These are phyloP conservation scores for Iris pallida DNA, from an alignment of 116 monocot genomes.

Conservation along the genomic window DNA sequence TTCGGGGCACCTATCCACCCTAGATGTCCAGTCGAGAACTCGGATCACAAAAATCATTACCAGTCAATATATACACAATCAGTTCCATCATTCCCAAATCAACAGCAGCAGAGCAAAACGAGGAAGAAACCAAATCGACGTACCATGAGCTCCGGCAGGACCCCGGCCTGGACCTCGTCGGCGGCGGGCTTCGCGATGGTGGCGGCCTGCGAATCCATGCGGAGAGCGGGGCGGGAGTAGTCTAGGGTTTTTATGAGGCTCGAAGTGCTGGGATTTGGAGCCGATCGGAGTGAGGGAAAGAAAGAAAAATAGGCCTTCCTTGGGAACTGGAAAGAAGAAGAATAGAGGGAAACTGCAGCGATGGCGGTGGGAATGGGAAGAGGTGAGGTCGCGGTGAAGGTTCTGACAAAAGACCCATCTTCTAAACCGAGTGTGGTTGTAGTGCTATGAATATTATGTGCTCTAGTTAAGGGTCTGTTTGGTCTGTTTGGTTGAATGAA, in stretches of 20 bases:
- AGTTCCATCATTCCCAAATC: not conserved
- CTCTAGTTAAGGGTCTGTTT: too few relatives aligned
- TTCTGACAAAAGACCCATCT: constrained; percentile 8
- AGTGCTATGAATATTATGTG: too few relatives aligned
- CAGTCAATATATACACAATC: not conserved
- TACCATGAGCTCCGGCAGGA: constrained; percentile 16
- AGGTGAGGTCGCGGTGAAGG: not conserved
- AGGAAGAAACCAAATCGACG: not conserved
- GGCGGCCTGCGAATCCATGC: constrained; percentile 5
- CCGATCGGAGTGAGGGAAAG: not conserved
- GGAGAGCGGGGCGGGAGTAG: constrained; percentile 1
- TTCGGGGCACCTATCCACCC: not conserved
- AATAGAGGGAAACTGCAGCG: not conserved
- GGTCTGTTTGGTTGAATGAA: too few relatives aligned
- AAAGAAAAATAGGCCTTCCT: not conserved
- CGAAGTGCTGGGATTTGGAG: not conserved
- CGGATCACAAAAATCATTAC: not conserved
- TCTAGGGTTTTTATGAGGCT: not conserved
- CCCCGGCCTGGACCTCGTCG: not conserved
- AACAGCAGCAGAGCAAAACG: not conserved
- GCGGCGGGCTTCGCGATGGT: not conserved
- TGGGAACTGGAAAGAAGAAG: not conserved
- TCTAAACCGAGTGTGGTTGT: too few relatives aligned
- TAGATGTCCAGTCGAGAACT: not conserved
- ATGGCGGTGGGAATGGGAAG: constrained; percentile 2